Conservation (phyloP, 1,284 basidiomycete species). For the Puccinia triticina region DNA sequence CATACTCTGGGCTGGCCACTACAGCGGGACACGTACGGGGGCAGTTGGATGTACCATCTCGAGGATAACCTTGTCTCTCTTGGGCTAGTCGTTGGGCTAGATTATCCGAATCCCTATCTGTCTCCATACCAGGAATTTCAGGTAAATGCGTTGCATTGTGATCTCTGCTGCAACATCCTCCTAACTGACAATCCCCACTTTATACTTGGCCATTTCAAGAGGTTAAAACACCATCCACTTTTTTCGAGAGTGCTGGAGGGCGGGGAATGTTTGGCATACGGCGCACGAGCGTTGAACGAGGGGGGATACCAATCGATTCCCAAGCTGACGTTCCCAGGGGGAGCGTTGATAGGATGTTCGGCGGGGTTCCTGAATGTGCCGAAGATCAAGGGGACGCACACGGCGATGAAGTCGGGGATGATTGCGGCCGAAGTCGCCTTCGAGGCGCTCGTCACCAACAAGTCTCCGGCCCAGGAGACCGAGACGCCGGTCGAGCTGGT, state of each 20-base stretch:
- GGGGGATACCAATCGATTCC: constrained; percentile 93
- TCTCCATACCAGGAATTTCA: constrained; percentile 92
- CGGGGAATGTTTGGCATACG: constrained; percentile 82
- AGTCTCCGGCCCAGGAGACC: constrained; percentile 56
- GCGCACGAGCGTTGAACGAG: constrained; percentile 87
- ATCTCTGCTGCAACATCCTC: neutral
- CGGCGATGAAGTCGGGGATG: constrained; percentile 99
- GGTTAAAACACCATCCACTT: constrained; percentile 96
- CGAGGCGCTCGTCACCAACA: constrained; percentile 56
- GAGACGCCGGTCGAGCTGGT: constrained; percentile 69
- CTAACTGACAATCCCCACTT: neutral
- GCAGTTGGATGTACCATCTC: constrained; percentile 96
- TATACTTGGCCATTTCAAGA: constrained; percentile 63
- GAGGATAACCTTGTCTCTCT: constrained; percentile 85
- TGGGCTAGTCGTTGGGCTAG: constrained; percentile 89
- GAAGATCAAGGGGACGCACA: constrained; percentile 99
- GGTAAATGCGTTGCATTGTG: constrained; percentile 63
- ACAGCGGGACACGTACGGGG: constrained; percentile 83
- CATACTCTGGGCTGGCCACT: constrained; percentile 96
- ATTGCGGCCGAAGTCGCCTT: constrained; percentile 75
- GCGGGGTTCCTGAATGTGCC: constrained; percentile 94
- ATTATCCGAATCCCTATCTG: constrained; percentile 92
- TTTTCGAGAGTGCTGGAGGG: constrained; percentile 79
- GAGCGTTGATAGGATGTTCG: constrained; percentile 90
- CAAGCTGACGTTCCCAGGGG: constrained; percentile 89